A percentile compares a stretch with the other conserved stretches of the same genome.
Conservation (phyloP, 2,329 filamentous ascomycete species). For the Pseudocercospora pini-densiflorae region DNA sequence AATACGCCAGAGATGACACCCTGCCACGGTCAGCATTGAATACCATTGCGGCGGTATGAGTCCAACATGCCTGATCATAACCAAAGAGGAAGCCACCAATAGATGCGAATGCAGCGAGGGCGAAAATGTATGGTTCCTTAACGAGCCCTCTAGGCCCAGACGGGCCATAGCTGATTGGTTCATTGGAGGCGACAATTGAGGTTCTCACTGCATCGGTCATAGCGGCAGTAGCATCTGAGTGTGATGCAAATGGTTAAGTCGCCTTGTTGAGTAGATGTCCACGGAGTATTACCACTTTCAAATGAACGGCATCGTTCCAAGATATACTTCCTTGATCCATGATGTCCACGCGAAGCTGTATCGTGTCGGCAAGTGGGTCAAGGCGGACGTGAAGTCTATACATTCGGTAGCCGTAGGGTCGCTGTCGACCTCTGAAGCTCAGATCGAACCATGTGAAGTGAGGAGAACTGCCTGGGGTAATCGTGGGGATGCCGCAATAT, state of each 20-base stretch:
- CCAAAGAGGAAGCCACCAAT: neutral
- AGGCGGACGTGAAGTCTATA: neutral
- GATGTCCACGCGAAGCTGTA: neutral
- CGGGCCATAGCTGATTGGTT: neutral
- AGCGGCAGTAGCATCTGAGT: neutral
- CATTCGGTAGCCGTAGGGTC: neutral
- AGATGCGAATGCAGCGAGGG: neutral
- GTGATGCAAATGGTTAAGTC: neutral
- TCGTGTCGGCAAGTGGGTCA: neutral
- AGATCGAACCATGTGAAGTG: neutral
- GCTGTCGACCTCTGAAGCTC: conserved; percentile 1
- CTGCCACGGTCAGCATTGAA: neutral
- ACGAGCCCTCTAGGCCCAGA: neutral
- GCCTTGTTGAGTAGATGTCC: neutral
- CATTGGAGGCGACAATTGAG: neutral
- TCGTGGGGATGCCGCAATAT: neutral
- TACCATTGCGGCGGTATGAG: neutral
- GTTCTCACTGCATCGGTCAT: neutral
- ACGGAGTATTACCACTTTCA: neutral
- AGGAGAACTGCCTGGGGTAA: neutral
- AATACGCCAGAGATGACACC: conserved; percentile 1
- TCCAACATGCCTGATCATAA: neutral
- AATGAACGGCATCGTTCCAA: neutral
- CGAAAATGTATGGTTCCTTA: conserved; percentile 7
- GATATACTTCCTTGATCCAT: conserved; percentile 2